Evolutionary conservation across 257 asterid genomes (phyloP).

Genomic region (Craterostigma plantagineum): DNA sequence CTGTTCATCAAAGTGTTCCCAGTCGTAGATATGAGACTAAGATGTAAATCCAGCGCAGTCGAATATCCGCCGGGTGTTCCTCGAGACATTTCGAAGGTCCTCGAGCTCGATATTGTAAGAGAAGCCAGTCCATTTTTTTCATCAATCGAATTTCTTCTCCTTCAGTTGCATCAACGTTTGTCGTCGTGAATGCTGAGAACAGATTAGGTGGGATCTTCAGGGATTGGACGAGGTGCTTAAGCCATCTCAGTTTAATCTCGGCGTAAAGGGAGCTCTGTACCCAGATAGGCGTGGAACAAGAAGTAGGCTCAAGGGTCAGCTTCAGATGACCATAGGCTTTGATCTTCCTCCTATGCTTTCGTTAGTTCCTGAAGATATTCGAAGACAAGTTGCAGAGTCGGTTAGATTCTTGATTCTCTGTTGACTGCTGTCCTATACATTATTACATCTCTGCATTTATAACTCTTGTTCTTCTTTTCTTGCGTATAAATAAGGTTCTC

Average conservation of each 20-base stretch:
- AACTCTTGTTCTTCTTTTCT: neutral
- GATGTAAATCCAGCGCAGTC: conserved; percentile 46
- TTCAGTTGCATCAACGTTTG: neutral
- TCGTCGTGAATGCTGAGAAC: conserved; percentile 6
- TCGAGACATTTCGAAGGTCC: conserved; percentile 36
- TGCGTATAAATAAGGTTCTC: conserved; percentile 34
- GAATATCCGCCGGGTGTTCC: conserved; percentile 78
- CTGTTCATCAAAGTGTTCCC: conserved; percentile 57
- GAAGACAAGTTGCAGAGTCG: conserved; percentile 69
- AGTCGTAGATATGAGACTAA: conserved; percentile 70
- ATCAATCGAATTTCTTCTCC: no score
- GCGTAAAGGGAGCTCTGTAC: conserved; percentile 64
- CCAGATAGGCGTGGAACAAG: conserved; percentile 51
- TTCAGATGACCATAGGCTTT: conserved; percentile 70
- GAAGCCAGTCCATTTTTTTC: neutral
- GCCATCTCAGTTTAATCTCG: conserved; percentile 67
- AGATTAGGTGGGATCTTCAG: conserved; percentile 88
- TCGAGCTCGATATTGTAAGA: conserved; percentile 85
- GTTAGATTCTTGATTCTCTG: conserved; percentile 19
- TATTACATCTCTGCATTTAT: neutral
- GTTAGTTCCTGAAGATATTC: conserved; percentile 66
- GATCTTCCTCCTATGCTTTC: conserved; percentile 63
- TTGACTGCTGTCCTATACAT: neutral
- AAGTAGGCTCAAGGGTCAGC: conserved; percentile 54
- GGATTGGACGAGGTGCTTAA: conserved; percentile 71